phyloP scores from a whole-genome alignment of 225 moss, liverwort and hornwort genomes.

The Climacium dendroides region DNA sequence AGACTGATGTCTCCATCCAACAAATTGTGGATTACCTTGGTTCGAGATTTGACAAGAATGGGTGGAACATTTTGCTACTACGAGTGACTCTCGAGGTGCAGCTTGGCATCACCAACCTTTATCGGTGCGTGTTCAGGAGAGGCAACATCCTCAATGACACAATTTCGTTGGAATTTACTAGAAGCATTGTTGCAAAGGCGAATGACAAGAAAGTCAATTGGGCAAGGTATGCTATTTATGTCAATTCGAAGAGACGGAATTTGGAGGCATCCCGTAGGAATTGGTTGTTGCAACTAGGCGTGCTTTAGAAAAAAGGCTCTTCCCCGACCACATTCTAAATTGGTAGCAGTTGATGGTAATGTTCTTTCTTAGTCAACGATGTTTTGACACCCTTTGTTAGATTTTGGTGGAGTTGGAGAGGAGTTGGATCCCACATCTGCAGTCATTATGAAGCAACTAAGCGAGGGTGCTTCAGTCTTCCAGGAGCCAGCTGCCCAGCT shows the following conservation, averaged over 20 bases:
- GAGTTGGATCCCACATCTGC: too few species aligned
- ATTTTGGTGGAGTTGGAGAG: too few species aligned
- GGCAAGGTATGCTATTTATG: neutral
- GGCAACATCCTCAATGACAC: neutral
- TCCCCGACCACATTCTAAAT: neutral
- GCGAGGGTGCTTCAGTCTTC: too few species aligned
- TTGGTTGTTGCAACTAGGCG: neutral
- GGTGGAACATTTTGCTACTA: neutral
- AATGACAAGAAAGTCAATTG: neutral
- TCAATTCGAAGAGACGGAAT: neutral
- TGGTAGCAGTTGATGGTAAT: too few species aligned
- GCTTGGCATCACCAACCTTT: fast-evolving
- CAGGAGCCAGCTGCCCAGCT: too few species aligned
- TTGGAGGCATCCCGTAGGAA: neutral
- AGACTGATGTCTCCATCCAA: neutral
- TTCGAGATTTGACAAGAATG: neutral
- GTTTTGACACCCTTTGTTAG: too few species aligned
- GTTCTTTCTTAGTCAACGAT: too few species aligned
- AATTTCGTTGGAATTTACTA: neutral
- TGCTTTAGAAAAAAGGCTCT: neutral
- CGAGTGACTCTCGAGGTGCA: neutral
- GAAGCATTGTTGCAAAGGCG: neutral
- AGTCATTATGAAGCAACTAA: too few species aligned
- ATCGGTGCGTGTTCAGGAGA: neutral
- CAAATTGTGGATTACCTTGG: neutral